phyloP scores from a whole-genome alignment of 2,329 filamentous ascomycete species.

The Nigrospora sphaerica region DNA sequence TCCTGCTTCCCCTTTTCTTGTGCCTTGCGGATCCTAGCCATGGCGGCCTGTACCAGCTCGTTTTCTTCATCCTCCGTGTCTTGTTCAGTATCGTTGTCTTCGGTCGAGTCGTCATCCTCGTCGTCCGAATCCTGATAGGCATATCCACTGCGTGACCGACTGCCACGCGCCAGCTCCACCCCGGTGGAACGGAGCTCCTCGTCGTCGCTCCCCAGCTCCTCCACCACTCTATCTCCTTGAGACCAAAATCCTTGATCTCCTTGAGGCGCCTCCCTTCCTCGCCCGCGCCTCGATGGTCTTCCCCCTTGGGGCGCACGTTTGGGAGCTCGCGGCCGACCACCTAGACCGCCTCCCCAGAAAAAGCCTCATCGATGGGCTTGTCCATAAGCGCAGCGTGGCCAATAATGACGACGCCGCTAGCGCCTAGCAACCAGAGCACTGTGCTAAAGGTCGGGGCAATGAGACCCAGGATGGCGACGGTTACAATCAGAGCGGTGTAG shows the following conservation, averaged over 20 bases:
- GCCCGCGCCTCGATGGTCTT: conserved; percentile 95
- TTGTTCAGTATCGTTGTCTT: conserved; percentile 42
- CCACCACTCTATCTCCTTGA: conserved; percentile 43
- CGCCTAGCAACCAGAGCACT: conserved; percentile 91
- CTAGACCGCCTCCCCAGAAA: conserved; percentile 99
- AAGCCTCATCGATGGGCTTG: conserved; percentile 99
- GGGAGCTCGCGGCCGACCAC: conserved; percentile 99
- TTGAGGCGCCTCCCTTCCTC: conserved; percentile 54
- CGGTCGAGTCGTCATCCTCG: conserved; percentile 42
- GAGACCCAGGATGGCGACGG: conserved; percentile 79
- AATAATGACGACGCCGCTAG: conserved; percentile 85
- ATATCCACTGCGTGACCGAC: conserved; percentile 29
- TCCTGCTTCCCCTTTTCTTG: conserved; percentile 69
- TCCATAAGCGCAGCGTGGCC: conserved; percentile 95
- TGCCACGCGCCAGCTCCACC: conserved; percentile 44
- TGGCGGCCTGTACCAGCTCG: conserved; percentile 63
- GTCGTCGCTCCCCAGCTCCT: conserved; percentile 61
- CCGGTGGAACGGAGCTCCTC: conserved; percentile 57
- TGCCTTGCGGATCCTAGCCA: conserved; percentile 73
- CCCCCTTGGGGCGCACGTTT: conserved; percentile 89
- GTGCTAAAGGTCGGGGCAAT: conserved; percentile 79
- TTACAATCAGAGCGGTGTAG: conserved; percentile 78
- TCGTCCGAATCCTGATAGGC: conserved; percentile 31
- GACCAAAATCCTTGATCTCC: conserved; percentile 31
- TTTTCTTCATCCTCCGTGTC: conserved; percentile 41